Base-by-base conservation (phyloP, 306 rosid species). In the Lupinus albus region DNA sequence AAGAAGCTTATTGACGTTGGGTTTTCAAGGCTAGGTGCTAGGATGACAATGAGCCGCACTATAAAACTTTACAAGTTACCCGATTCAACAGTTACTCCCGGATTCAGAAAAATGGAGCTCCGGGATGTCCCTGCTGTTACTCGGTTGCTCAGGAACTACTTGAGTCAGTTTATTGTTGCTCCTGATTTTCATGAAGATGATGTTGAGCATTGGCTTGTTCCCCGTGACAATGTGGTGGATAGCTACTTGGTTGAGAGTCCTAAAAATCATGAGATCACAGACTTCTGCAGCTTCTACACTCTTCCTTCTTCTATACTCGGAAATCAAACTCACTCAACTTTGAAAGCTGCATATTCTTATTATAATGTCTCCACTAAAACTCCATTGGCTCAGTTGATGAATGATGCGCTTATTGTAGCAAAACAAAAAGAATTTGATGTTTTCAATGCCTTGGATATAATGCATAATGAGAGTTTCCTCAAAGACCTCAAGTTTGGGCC, bases 1-100 rank as follows among this genome's bases (percentile, higher is more conserved):
- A 89, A 87, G 86, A 89, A 89, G 82, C 94, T 89, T 18, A 87
- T 89, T 72, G 96, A 89, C 74, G 96, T 89, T 46, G 91, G 94
- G 71, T 89, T 89, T 65, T 89, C 96, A 8, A 80, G 96, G 81
- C 91, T 89, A 30, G 96, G 94, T 64, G 89, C 94, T 0, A 83
- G 96, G 85, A 89, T 89, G 96, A 87, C 96, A 0, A 89, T 87
- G 94, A 89, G 91, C 61, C 76, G 96, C 7, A 89, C 96, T 15
- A 81, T 89, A 20, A 89, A 89, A 52, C 91, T 89, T 14, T 89
- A 89, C 65, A 89, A 85, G 77, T 59, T 89, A 49, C 88, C 96
- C 1, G 89, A 85, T 46, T 61, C 94, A 5, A 58, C 94, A 0
- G 74, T 39, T 8, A 87, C 94, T 38, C 82, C 82, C 4, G 96